Conservation (phyloP, 805 yeast genomes). For the Diddensiella transvaalensis region DNA sequence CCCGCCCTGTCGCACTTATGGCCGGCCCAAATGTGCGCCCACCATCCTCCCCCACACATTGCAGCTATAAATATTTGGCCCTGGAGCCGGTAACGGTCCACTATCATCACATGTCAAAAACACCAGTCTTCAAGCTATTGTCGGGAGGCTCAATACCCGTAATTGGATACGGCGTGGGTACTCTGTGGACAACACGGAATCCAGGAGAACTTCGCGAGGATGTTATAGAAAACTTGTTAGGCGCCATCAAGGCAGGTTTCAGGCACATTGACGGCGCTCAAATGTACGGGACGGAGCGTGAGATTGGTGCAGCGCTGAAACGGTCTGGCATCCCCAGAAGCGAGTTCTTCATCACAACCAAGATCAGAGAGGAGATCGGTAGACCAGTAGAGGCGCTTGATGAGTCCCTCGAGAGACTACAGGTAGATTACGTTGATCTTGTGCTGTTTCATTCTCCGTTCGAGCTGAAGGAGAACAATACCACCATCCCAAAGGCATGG, state of each 20-base stretch:
- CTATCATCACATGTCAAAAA: no score
- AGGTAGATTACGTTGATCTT: constrained; percentile 59
- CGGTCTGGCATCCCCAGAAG: constrained; percentile 42
- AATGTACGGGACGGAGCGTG: constrained; percentile 62
- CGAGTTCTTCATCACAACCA: constrained; percentile 60
- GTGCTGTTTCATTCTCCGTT: constrained; percentile 67
- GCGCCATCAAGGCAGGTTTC: constrained; percentile 63
- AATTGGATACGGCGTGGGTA: constrained; percentile 58
- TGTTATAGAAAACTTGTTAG: constrained; percentile 36
- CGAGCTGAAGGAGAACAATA: not conserved
- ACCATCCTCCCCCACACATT: not conserved
- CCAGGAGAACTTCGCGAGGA: constrained; percentile 21
- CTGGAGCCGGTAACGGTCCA: no score
- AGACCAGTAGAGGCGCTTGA: constrained; percentile 51
- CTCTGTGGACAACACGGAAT: constrained; percentile 40
- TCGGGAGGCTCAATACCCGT: constrained; percentile 51
- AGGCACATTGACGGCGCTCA: constrained; percentile 74
- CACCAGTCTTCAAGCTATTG: constrained; percentile 22
- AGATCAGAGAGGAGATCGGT: constrained; percentile 41
- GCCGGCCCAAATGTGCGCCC: not conserved
- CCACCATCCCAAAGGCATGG: constrained; percentile 48
- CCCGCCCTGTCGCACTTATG: not conserved
- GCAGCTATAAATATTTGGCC: no score
- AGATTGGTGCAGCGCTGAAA: constrained; percentile 51
- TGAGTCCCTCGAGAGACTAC: constrained; percentile 48